These are phyloP conservation scores for Solanum lycopersicoides DNA, from an alignment of 257 asterid species.

Conservation along the genomic window DNA sequence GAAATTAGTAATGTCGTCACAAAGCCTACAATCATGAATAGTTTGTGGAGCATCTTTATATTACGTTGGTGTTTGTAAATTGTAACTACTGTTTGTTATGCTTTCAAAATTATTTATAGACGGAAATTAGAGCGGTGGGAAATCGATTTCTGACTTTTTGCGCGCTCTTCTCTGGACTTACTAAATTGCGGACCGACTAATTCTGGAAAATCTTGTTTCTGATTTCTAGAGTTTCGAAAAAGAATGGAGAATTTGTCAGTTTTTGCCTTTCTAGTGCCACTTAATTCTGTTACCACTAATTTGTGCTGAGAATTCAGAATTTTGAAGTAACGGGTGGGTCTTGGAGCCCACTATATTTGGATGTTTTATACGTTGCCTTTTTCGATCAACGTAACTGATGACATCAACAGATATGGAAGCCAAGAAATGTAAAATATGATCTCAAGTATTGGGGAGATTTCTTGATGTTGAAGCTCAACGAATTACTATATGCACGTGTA, in stretches of 20 bases:
- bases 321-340: background rate
- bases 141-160: background rate
- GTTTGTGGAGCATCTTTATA: slow-evolving; percentile 16
- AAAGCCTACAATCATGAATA: slow-evolving; percentile 1
- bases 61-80: background rate
- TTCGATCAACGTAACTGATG: background rate
- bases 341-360: background rate
- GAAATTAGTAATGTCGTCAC: slow-evolving; percentile 1
- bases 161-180: background rate
- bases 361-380: background rate
- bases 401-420: background rate
- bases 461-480: background rate
- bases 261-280: background rate
- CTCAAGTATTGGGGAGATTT: background rate
- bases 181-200: background rate
- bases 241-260: background rate
- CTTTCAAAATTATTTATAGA: background rate
- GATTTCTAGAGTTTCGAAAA: background rate
- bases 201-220: background rate
- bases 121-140: background rate
- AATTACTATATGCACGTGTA: background rate
- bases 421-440: background rate
- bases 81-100: background rate
- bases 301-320: background rate
- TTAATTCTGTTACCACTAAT: background rate